Base-by-base conservation (phyloP, 345 rosid genomes). In the Brassica carinata region DNA sequence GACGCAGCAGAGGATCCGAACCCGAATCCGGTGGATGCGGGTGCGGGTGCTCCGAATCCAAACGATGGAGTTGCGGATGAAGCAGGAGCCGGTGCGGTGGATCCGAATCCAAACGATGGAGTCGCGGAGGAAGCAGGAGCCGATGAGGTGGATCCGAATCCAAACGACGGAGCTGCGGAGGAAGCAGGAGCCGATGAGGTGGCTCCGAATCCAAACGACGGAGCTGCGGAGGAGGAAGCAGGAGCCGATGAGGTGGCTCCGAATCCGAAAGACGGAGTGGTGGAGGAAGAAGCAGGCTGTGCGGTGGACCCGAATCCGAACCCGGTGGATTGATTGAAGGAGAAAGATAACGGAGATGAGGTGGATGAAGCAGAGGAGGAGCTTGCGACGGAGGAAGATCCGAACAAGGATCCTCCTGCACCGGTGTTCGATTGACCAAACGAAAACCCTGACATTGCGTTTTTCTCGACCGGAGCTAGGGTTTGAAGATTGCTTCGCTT, bases 351-450 rank as follows among this genome's bases (percentile, higher is more conserved):
- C 1, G 87, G 65, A 6, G 84, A 74, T 17, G 87, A 1, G 40
- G 89, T 79, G 48, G 85, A 83, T 31, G 90, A 80, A 75, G 84
- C 77, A 34, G 86, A 76, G 45, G 86, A 69, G 31, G 84, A 73
- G 33, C 69, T 34, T 0, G 86, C 48, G 17, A 64, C 64, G 69
- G 86, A 23, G 43, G 91, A 36, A 81, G 91, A 73, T 75, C 88
- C 90, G 64, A 86, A 79, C 1, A 84, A 67, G 61, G 82, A 74
- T 13, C 75, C 85, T 6, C 79, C 79, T n/a, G n/a, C n/a, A 23
- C 62, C 19, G 27, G 87, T 14, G n/a, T 84, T 19, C 36, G 91
- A 82, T 69, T 92, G 90, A 19, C 85, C 89, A 31, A 84, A 81
- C 15, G 76, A 75, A 51, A 82, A 79, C 1, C 84, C 82, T 3